These are phyloP conservation scores for Triticum turgidum DNA, from an alignment of 176 grass and related monocot species.

Conservation along the genomic window DNA sequence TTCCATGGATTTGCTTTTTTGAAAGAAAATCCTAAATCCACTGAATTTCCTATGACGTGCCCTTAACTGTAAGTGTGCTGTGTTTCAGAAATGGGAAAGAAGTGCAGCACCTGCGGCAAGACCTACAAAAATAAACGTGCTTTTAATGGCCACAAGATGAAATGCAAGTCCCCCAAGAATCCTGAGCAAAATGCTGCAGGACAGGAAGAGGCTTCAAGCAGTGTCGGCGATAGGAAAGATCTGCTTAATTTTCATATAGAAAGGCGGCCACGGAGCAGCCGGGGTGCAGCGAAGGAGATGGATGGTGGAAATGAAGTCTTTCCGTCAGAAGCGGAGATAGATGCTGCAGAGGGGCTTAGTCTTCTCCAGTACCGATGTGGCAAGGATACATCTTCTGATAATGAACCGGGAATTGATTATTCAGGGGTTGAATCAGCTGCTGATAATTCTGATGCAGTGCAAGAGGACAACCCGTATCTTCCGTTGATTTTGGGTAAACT, in stretches of 20 bases:
- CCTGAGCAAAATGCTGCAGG: neutral
- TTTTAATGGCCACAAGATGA: neutral
- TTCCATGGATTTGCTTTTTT: neutral
- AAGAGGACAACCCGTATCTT: neutral
- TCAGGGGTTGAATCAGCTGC: neutral
- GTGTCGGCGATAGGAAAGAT: neutral
- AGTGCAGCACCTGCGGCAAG: neutral
- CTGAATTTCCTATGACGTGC: neutral
- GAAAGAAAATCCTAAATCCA: neutral
- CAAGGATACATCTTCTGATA: neutral
- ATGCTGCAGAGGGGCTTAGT: neutral
- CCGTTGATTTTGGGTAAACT: neutral
- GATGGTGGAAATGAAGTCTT: neutral
- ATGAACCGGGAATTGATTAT: neutral
- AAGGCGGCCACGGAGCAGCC: neutral
- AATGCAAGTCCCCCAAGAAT: neutral
- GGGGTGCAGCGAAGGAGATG: neutral
- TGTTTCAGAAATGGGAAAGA: neutral
- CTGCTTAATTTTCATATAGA: neutral
- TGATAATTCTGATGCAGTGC: neutral
- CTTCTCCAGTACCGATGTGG: neutral
- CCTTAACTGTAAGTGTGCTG: neutral
- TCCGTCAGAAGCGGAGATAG: too few relatives aligned
- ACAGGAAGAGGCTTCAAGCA: neutral
- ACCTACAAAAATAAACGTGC: neutral